Percentiles rank a stretch among this genome's conserved stretches.
phyloP scores from a whole-genome alignment of 108 stramenopile genomes.

The Nitzschia palea region DNA sequence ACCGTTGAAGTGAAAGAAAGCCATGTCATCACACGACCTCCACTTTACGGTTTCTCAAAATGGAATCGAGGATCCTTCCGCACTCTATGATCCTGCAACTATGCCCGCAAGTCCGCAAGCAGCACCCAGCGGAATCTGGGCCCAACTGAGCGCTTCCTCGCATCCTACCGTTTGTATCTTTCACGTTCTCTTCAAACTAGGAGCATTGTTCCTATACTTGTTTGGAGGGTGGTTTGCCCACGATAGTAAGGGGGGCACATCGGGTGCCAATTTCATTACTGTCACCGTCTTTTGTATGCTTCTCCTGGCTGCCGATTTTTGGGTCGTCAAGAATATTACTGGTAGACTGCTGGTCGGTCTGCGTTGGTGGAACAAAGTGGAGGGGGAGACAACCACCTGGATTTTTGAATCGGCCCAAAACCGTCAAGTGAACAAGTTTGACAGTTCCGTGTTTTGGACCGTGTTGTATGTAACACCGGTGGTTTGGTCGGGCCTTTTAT shows the following conservation, averaged over 20 bases:
- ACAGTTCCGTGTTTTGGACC: constrained; percentile 91
- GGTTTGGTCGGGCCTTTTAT: constrained; percentile 61
- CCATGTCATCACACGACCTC: constrained; percentile 38
- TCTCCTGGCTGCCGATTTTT: constrained; percentile 94
- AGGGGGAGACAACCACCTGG: constrained; percentile 84
- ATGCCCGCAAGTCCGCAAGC: constrained; percentile 20
- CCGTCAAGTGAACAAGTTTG: constrained; percentile 60
- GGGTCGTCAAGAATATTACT: constrained; percentile 93
- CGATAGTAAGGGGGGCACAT: constrained; percentile 11
- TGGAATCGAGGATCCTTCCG: constrained; percentile 33
- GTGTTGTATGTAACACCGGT: constrained; percentile 87
- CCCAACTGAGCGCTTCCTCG: constrained; percentile 41
- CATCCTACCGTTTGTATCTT: constrained; percentile 91
- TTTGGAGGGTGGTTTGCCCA: constrained; percentile 72
- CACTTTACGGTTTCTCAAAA: constrained; percentile 43
- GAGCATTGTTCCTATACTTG: constrained; percentile 84
- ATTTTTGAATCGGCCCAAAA: constrained; percentile 84
- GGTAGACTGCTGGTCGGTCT: constrained; percentile 91
- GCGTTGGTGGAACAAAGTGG: constrained; percentile 97
- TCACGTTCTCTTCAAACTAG: constrained; percentile 90
- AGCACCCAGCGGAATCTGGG: constrained; percentile 3
- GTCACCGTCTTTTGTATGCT: constrained; percentile 89
- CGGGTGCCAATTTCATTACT: constrained; percentile 78
- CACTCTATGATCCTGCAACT: constrained; percentile 21
- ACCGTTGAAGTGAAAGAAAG: background rate